These are phyloP conservation scores for Sarocladium strictum DNA, from an alignment of 2,329 filamentous ascomycete genomes.

Conservation along the genomic window DNA sequence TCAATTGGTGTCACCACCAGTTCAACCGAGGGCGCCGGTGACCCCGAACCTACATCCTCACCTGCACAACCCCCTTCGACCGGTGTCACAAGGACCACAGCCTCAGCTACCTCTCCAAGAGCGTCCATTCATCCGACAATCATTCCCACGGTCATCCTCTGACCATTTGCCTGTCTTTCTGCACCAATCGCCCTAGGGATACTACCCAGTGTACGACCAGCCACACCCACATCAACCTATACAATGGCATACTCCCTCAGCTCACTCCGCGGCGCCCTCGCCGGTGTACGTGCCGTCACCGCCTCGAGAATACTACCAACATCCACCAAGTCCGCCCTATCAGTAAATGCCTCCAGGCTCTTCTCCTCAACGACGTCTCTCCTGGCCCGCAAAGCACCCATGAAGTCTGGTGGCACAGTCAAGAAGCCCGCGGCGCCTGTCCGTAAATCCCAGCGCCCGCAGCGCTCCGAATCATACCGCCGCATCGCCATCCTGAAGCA, in stretches of 20 bases:
- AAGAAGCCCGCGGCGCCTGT: conserved; percentile 19
- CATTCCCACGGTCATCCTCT: too few species aligned
- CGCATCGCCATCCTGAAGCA: conserved; percentile 39
- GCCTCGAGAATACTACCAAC: background rate
- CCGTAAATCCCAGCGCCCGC: background rate
- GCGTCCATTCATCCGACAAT: too few species aligned
- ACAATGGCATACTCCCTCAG: background rate
- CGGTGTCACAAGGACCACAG: too few species aligned
- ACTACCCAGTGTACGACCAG: too few species aligned
- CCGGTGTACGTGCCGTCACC: background rate
- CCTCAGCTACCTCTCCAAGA: too few species aligned
- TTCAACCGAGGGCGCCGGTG: too few species aligned
- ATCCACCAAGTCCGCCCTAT: background rate
- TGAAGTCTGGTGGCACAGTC: conserved; percentile 17
- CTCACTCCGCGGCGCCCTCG: background rate
- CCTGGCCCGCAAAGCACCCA: conserved; percentile 23
- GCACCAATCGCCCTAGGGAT: too few species aligned
- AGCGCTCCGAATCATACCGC: conserved; percentile 30
- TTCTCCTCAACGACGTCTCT: conserved; percentile 26
- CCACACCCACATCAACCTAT: too few species aligned
- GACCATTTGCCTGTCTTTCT: too few species aligned
- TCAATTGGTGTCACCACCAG: too few species aligned
- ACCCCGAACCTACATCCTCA: too few species aligned
- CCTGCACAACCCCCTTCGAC: too few species aligned
- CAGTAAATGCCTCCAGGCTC: background rate